Percentiles rank a stretch among this genome's conserved stretches.
Evolutionary conservation across 2,329 filamentous ascomycete species (phyloP).

Genomic region (Epichloe scottii): DNA sequence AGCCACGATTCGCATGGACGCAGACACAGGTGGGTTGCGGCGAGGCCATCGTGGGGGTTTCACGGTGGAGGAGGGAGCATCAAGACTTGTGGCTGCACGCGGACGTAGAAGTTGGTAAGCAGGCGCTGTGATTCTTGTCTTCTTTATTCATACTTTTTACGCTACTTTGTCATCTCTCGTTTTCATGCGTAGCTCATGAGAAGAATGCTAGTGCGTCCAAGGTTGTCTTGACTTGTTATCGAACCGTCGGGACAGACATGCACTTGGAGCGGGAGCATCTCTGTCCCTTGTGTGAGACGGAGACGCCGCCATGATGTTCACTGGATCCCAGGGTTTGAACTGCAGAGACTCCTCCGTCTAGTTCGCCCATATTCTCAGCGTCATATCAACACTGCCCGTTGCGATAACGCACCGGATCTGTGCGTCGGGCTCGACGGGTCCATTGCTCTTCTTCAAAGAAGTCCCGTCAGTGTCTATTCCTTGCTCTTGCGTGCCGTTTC

Average conservation of each 20-base stretch:
- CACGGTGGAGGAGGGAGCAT: neutral
- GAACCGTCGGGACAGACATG: too few species aligned
- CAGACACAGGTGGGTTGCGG: neutral
- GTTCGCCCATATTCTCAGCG: slow-evolving; percentile 65
- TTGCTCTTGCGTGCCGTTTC: slow-evolving; percentile 5
- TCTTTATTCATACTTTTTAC: neutral
- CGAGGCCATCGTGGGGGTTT: neutral
- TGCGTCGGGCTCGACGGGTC: slow-evolving; percentile 30
- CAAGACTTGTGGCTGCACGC: neutral
- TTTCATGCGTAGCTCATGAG: neutral
- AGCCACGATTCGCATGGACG: neutral
- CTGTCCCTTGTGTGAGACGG: too few species aligned
- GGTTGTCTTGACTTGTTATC: too few species aligned
- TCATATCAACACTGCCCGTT: slow-evolving; percentile 74
- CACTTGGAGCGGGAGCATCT: too few species aligned
- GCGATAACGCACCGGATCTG: slow-evolving; percentile 77
- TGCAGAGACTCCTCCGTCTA: slow-evolving; percentile 10
- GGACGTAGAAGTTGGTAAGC: neutral
- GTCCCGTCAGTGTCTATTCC: slow-evolving; percentile 20
- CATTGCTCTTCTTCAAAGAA: slow-evolving; percentile 35
- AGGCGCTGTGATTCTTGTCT: neutral
- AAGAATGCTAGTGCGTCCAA: neutral
- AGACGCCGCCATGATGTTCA: too few species aligned
- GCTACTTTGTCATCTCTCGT: neutral
- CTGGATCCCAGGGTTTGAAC: too few species aligned